Evolutionary conservation across 163 green algal species (phyloP), one percentile per base, ranked within the genome.

Genomic region (Chlamydomonas reinhardtii): DNA sequence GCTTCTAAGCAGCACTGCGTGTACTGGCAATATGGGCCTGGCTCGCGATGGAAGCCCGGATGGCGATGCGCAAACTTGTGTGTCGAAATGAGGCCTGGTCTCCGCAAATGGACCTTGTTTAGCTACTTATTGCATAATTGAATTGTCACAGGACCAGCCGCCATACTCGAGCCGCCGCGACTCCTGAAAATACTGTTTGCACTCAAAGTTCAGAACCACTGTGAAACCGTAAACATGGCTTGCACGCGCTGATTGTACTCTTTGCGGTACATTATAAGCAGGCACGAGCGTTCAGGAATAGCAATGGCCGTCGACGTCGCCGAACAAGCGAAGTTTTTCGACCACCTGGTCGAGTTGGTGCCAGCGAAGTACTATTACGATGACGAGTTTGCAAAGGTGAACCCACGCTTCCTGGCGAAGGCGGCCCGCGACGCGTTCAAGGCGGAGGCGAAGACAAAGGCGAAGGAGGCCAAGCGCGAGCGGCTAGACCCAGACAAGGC

Each of bases 321-420:
- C 2, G 81, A 85, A 37, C 87, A 91, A 31, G 77, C 85, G 1
- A 52, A 64, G 2, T 97, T 96, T 84, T 97, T 97, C 81, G 94
- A 96, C 74, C 78, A 90, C 16, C 89, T 97, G 29, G 94, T 96
- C 0, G 94, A 96, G 24, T 74, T 96, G 14, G 88, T 97, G 20
- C 94, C 94, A 17, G 87, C 93, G 0, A 92, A 91, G 65, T 91
- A 91, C 65, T 97, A 96, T n/a, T 88, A 94, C 39, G 82, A 91
- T 65, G 76, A 86, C 17, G 87, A 81, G 25, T 83, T 88, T 2
- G 73, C 88, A 35, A 54, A 68, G 16, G 59, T 93, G 15, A 90
- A 92, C 64, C 75, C 92, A 9, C 92, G 91, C 43, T 92, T 90
- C 81, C 80, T 96, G 68, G 92, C 92, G 48, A 95, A 94, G 82